A percentile compares a stretch with the other conserved stretches of the same genome.
phyloP scores from a whole-genome alignment of 495 filamentous ascomycete genomes.

The Penicillium herquei region DNA sequence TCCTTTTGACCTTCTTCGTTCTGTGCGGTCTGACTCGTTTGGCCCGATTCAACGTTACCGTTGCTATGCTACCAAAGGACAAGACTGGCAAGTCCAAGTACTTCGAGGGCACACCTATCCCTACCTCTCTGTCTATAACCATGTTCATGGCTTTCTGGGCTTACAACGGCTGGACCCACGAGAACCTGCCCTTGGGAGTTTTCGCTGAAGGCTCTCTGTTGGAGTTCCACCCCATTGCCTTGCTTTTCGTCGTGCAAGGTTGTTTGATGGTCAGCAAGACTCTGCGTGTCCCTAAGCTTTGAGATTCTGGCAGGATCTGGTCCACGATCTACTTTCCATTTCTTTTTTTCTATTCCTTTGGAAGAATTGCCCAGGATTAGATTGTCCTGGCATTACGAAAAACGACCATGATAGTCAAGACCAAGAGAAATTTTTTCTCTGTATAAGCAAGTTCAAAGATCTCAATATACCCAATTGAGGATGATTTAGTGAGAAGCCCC shows the following conservation, averaged over 20 bases:
- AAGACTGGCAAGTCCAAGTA: slow-evolving; percentile 85
- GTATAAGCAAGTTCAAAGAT: slow-evolving; percentile 18
- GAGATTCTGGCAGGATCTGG: slow-evolving; percentile 14
- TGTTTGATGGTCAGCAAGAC: slow-evolving; percentile 93
- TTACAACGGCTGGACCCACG: slow-evolving; percentile 72
- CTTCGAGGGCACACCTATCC: slow-evolving; percentile 96
- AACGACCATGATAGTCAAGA: slow-evolving; percentile 21
- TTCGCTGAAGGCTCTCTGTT: slow-evolving; percentile 62
- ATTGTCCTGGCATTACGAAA: slow-evolving; percentile 17
- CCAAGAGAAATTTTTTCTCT: slow-evolving; percentile 10
- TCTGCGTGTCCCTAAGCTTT: slow-evolving; percentile 96
- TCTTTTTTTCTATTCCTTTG: slow-evolving; percentile 6
- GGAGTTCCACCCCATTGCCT: slow-evolving; percentile 84
- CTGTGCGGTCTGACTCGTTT: slow-evolving; percentile 92
- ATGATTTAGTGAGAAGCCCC: slow-evolving; percentile 6
- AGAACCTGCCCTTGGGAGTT: slow-evolving; percentile 69
- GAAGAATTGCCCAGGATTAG: slow-evolving; percentile 7
- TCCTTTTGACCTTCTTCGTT: slow-evolving; percentile 85
- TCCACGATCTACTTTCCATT: slow-evolving; percentile 12
- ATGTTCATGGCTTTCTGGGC: slow-evolving; percentile 89
- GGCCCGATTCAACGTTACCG: slow-evolving; percentile 97
- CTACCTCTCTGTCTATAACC: slow-evolving; percentile 78
- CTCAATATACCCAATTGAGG: slow-evolving; percentile 25
- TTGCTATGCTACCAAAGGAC: slow-evolving; percentile 83
- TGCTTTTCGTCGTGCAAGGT: slow-evolving; percentile 79